A percentile compares a stretch with the other conserved stretches of the same genome.
phyloP scores from a whole-genome alignment of 2,329 filamentous ascomycete genomes.

The Cercospora nicotianae region DNA sequence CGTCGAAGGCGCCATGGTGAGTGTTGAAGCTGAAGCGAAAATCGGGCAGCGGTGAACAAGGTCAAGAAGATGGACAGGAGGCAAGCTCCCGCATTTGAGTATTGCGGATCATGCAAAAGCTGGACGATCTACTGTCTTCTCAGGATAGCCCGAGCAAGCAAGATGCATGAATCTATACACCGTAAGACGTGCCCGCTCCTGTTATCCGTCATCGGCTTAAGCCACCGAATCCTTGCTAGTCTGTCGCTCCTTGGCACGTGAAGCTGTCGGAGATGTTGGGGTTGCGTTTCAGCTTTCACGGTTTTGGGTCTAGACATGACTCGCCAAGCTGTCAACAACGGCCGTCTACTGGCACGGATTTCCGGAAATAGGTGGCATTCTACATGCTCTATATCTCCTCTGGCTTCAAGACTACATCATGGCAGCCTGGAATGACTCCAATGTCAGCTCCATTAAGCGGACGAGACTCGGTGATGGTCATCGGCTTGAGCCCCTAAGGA shows the following conservation, averaged over 20 bases:
- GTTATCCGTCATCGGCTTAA: neutral
- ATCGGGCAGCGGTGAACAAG: neutral
- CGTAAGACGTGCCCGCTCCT: slow-evolving; percentile 4
- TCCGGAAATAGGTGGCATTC: too few species aligned
- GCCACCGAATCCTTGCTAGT: neutral
- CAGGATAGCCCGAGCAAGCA: neutral
- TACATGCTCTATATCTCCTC: too few species aligned
- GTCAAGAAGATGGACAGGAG: slow-evolving; percentile 4
- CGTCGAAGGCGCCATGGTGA: slow-evolving; percentile 1
- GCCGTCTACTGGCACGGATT: neutral
- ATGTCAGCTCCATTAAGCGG: neutral
- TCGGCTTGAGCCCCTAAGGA: neutral
- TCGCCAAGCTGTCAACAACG: neutral
- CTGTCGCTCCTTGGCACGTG: neutral
- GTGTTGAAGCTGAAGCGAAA: neutral
- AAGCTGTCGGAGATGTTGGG: neutral
- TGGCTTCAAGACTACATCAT: neutral
- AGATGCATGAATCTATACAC: neutral
- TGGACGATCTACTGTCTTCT: neutral
- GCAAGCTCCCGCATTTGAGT: slow-evolving; percentile 1
- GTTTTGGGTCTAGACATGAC: neutral
- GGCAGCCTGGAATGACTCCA: neutral
- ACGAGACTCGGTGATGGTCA: neutral
- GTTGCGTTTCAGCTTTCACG: neutral
- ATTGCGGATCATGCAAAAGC: neutral